These are phyloP conservation scores for Teratosphaeria gauchensis DNA, from an alignment of 2,329 filamentous ascomycete genomes.

Conservation along the genomic window DNA sequence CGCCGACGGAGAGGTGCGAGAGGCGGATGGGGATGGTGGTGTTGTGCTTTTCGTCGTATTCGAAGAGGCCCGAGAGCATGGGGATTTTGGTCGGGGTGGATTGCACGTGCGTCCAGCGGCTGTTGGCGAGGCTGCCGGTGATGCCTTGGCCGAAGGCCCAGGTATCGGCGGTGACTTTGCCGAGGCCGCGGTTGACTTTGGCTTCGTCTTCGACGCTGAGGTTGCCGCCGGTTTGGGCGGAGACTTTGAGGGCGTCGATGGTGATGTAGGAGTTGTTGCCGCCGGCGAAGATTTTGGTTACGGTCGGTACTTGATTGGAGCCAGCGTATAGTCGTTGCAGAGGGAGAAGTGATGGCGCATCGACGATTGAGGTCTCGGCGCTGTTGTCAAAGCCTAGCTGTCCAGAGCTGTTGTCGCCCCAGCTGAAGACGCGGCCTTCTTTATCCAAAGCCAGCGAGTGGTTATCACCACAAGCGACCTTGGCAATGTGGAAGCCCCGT, in stretches of 20 bases:
- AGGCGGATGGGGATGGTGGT: conserved; percentile 68
- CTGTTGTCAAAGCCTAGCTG: conserved; percentile 76
- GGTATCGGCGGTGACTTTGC: conserved; percentile 60
- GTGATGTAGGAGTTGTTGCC: conserved; percentile 82
- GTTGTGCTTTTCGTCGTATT: conserved; percentile 70
- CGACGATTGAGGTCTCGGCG: conserved; percentile 50
- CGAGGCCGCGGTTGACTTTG: conserved; percentile 34
- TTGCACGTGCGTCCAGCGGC: conserved; percentile 83
- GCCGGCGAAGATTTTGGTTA: conserved; percentile 74
- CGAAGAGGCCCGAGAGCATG: conserved; percentile 68
- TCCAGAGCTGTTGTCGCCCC: conserved; percentile 86
- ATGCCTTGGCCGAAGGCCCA: conserved; percentile 86
- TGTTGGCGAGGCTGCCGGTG: conserved; percentile 71
- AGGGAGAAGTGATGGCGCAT: conserved; percentile 61
- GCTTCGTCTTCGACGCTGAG: conserved; percentile 10
- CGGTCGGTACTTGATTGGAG: conserved; percentile 51
- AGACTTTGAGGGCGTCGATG: conserved; percentile 61
- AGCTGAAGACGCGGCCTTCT: conserved; percentile 69
- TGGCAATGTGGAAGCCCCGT: conserved; percentile 57
- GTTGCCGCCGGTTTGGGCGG: conserved; percentile 27
- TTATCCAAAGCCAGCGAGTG: conserved; percentile 74
- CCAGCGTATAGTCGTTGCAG: conserved; percentile 58
- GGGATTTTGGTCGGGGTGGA: conserved; percentile 70
- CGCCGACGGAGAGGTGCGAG: conserved; percentile 61
- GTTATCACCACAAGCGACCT: conserved; percentile 75